A percentile compares a stretch with the other conserved stretches of the same genome.
These are phyloP conservation scores for Nannizzia gypsea DNA, from an alignment of 2,329 filamentous ascomycete genomes.

Conservation along the genomic window DNA sequence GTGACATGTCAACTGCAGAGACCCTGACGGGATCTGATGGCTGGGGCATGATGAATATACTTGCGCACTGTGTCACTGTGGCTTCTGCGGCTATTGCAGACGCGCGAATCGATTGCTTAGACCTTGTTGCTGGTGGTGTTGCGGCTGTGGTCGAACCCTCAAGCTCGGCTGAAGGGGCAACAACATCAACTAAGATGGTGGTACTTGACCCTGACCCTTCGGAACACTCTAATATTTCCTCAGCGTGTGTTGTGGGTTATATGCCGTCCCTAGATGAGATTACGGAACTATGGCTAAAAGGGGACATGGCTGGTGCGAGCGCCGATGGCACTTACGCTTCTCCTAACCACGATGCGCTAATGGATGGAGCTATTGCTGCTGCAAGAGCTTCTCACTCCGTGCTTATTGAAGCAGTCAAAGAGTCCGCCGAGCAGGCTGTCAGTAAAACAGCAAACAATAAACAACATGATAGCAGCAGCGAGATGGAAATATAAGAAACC, in stretches of 20 bases:
- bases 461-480: not conserved
- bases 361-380: slow-evolving; percentile 53
- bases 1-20: slow-evolving; percentile 40
- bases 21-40: slow-evolving; percentile 43
- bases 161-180: slow-evolving; percentile 14
- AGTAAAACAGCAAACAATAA: slow-evolving; percentile 13
- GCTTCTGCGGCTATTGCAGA: slow-evolving; percentile 86
- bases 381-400: slow-evolving; percentile 49
- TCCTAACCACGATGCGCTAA: slow-evolving; percentile 39
- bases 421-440: slow-evolving; percentile 38
- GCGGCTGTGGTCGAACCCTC: slow-evolving; percentile 54
- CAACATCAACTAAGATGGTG: slow-evolving; percentile 21
- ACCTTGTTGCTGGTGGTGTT: slow-evolving; percentile 78
- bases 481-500: not conserved
- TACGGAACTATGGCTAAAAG: slow-evolving; percentile 90
- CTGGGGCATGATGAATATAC: slow-evolving; percentile 83
- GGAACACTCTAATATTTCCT: slow-evolving; percentile 64
- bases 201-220: slow-evolving; percentile 72
- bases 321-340: slow-evolving; percentile 25
- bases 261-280: slow-evolving; percentile 78
- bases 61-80: slow-evolving; percentile 86
- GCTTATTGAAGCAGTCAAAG: slow-evolving; percentile 49
- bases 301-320: slow-evolving; percentile 39
- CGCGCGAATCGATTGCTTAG: slow-evolving; percentile 90
- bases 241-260: slow-evolving; percentile 84